A percentile compares a stretch with the other conserved stretches of the same genome.
Evolutionary conservation across 805 yeast genomes (phyloP).

Genomic region (Ogataea populi-albae): DNA sequence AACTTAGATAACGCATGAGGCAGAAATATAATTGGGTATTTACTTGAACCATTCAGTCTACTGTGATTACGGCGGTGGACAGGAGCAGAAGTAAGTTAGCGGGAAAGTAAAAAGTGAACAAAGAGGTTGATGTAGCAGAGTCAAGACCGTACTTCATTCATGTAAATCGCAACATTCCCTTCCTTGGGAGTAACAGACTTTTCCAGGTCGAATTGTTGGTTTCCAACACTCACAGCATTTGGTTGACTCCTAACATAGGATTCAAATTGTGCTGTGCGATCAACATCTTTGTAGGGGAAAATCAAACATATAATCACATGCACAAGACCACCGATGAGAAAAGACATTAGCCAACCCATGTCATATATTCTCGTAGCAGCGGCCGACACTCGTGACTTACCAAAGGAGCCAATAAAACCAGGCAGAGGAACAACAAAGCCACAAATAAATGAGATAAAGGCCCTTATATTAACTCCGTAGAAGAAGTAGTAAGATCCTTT

Average conservation of each 20-base stretch:
- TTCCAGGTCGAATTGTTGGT: no score
- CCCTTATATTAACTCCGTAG: slow-evolving; percentile 4
- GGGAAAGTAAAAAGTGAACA: no score
- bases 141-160: no score
- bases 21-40: no score
- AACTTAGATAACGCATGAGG: no score
- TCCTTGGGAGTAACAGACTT: not conserved
- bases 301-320: slow-evolving; percentile 3
- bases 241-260: slow-evolving; percentile 3
- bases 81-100: no score
- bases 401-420: slow-evolving; percentile 8
- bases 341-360: slow-evolving; percentile 10
- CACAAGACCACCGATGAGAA: slow-evolving; percentile 3
- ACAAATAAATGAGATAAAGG: slow-evolving; percentile 4
- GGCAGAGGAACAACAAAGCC: slow-evolving; percentile 7
- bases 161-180: not conserved
- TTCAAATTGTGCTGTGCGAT: slow-evolving; percentile 4
- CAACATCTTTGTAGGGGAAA: slow-evolving; percentile 5
- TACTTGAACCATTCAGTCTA: no score
- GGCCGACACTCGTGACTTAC: slow-evolving; percentile 1
- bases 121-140: no score
- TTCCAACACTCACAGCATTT: no score
- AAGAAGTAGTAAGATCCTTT: slow-evolving; percentile 4
- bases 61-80: no score
- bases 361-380: slow-evolving; percentile 5